Evolutionary conservation across 805 yeast genomes (phyloP), one percentile per base, ranked within the genome.

Genomic region (Kazachstania bromeliacearum): DNA sequence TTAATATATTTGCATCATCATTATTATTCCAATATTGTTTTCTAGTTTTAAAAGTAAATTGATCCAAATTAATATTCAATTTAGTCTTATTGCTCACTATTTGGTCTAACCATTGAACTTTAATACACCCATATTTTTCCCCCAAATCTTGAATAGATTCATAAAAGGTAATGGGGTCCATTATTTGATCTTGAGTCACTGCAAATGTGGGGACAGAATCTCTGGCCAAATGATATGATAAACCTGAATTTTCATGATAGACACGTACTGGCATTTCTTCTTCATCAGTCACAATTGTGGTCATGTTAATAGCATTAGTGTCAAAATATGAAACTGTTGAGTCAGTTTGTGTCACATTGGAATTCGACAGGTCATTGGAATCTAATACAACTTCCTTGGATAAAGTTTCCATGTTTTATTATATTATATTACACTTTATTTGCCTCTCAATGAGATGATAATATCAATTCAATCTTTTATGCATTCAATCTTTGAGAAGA

Each of bases 1-100:
- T 53, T 5, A 69, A 55, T 39, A 76, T 60, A 28, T 68, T 45
- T 41, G 72, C 73, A 2, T 34, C 34, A 41, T 22, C 48, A 55
- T 21, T 60, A 53, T 53, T 51, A 47, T 34, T 51, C 44, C 41
- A 36, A 40, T 27, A 43, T 59, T 34, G 67, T 28, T 37, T 47
- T 37, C 49, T 43, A 8, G 55, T 40, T 29, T 40, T 44, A 28
- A 54, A 54, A 46, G 53, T 47, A 34, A 51, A 46, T 17, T 41
- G 46, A 13, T 55, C 55, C 10, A 48, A 35, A 28, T 46, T 33
- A 10, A 47, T 28, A 35, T 33, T 34, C 20, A 42, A 41, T 19
- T 38, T 20, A 8, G 35, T 32, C 28, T 19, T 5, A 13, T 12
- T 26, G 14, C 7, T 26, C 18, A 14, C 7, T 19, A 17, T 29